These are phyloP conservation scores for Hanseniaspora taiwanica DNA, from an alignment of 805 yeast genomes.

Conservation along the genomic window DNA sequence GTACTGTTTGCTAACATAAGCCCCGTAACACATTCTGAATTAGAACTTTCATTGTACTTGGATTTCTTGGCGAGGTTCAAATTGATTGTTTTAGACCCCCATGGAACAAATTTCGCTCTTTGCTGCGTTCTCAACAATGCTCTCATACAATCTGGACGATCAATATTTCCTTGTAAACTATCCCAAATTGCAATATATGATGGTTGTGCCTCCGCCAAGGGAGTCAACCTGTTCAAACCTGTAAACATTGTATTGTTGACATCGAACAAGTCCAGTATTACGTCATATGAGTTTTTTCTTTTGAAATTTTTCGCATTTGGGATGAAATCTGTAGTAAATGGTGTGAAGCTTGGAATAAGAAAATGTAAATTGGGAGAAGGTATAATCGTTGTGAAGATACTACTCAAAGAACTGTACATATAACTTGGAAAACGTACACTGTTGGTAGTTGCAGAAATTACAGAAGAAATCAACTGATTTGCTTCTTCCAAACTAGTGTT, in stretches of 20 bases:
- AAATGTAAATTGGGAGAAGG: slow-evolving; percentile 82
- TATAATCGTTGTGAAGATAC: slow-evolving; percentile 66
- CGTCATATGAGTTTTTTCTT: slow-evolving; percentile 65
- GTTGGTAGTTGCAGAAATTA: slow-evolving; percentile 73
- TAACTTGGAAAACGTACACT: slow-evolving; percentile 86
- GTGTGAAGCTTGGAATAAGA: slow-evolving; percentile 57
- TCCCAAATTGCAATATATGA: slow-evolving; percentile 59
- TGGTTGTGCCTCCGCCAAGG: slow-evolving; percentile 23
- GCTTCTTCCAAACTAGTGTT: slow-evolving; percentile 64
- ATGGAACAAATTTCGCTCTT: slow-evolving; percentile 66
- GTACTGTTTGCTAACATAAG: slow-evolving; percentile 77
- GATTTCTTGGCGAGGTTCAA: slow-evolving; percentile 66
- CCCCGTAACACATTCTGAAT: slow-evolving; percentile 50
- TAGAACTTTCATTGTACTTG: slow-evolving; percentile 29
- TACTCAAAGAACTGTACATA: slow-evolving; percentile 74
- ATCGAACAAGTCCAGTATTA: slow-evolving; percentile 68
- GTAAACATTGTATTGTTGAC: slow-evolving; percentile 64
- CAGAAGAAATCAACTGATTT: slow-evolving; percentile 75
- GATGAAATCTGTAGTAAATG: slow-evolving; percentile 60
- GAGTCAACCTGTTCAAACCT: slow-evolving; percentile 14
- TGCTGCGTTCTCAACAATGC: slow-evolving; percentile 52
- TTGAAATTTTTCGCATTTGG: slow-evolving; percentile 46
- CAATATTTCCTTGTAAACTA: slow-evolving; percentile 48
- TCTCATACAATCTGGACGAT: slow-evolving; percentile 59
- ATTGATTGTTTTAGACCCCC: slow-evolving; percentile 72